A percentile compares a stretch with the other conserved stretches of the same genome.
phyloP scores from a whole-genome alignment of 2,329 filamentous ascomycete species.

The Exophiala mesophila region DNA sequence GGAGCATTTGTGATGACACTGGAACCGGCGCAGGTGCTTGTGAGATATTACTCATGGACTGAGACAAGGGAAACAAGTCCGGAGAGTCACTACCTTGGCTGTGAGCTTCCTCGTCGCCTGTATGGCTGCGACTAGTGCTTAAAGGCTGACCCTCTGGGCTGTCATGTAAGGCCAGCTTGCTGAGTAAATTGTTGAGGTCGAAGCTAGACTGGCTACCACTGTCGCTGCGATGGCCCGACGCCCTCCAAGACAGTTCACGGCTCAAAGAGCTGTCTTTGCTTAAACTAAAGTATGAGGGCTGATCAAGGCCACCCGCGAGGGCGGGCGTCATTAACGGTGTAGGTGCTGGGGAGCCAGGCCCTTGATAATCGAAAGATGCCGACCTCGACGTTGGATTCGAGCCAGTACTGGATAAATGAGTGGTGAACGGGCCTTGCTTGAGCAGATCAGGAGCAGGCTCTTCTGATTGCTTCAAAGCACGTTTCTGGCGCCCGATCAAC shows the following conservation, averaged over 20 bases:
- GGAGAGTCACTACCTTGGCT: constrained; percentile 70
- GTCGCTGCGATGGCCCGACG: constrained; percentile 82
- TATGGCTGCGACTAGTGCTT: constrained; percentile 49
- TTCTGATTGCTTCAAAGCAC: constrained; percentile 70
- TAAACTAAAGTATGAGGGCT: constrained; percentile 90
- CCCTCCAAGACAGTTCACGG: constrained; percentile 60
- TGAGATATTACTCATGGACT: constrained; percentile 48
- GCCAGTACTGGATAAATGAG: constrained; percentile 66
- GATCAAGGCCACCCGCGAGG: constrained; percentile 60
- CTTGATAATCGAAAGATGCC: constrained; percentile 85
- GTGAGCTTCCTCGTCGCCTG: constrained; percentile 70
- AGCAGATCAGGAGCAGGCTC: constrained; percentile 89
- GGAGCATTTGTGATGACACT: constrained; percentile 68
- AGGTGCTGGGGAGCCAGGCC: constrained; percentile 67
- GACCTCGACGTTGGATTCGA: constrained; percentile 88
- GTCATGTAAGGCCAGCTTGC: constrained; percentile 70
- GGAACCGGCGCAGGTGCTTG: constrained; percentile 30
- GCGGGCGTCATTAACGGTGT: constrained; percentile 87
- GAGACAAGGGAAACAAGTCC: constrained; percentile 65
- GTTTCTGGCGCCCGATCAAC: constrained; percentile 90
- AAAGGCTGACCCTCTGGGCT: constrained; percentile 37
- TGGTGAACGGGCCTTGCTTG: constrained; percentile 86
- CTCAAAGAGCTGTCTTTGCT: constrained; percentile 53
- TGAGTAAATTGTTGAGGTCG: constrained; percentile 74
- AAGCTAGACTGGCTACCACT: constrained; percentile 74